A percentile compares a stretch with the other conserved stretches of the same genome.
These are phyloP conservation scores for Glomus cerebriforme DNA, from an alignment of 192 early-diverging fungal species.

Conservation along the genomic window DNA sequence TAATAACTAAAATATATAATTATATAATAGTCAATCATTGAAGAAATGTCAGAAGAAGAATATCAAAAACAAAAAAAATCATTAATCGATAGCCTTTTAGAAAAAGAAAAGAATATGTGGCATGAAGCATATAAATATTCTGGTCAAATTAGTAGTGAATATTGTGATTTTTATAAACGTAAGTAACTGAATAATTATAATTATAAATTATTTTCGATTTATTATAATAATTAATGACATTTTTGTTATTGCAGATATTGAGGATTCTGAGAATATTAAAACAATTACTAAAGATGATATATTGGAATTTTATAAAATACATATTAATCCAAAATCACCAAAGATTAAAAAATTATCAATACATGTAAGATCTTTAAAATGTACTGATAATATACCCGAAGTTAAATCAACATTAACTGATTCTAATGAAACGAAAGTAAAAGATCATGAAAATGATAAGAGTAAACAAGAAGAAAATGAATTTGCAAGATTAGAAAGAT, in stretches of 20 bases:
- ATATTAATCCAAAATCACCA: not conserved
- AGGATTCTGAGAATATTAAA: not conserved
- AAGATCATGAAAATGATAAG: not conserved
- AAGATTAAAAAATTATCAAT: not conserved
- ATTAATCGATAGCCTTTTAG: conserved; percentile 69
- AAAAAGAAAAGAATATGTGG: conserved; percentile 85
- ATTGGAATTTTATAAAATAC: not conserved
- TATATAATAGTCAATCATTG: conserved; percentile 46
- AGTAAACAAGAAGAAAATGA: not conserved
- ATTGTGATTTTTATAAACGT: conserved; percentile 85
- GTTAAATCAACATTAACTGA: not conserved
- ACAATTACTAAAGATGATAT: not conserved
- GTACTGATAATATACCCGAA: not conserved
- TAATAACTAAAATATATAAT: no score
- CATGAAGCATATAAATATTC: conserved; percentile 77
- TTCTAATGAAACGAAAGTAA: not conserved
- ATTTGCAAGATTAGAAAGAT: not conserved
- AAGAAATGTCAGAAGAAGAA: conserved; percentile 68
- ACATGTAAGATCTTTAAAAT: not conserved
- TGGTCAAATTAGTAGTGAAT: conserved; percentile 72
- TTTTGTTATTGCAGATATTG: not conserved
- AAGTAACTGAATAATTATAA: not conserved
- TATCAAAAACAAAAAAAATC: conserved; percentile 77
- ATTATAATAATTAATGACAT: not conserved
- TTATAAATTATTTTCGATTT: not conserved